Percentiles rank a stretch among this genome's conserved stretches.
Evolutionary conservation across 441 rosid genomes (phyloP).

Genomic region (Pelargonium citronellum): DNA sequence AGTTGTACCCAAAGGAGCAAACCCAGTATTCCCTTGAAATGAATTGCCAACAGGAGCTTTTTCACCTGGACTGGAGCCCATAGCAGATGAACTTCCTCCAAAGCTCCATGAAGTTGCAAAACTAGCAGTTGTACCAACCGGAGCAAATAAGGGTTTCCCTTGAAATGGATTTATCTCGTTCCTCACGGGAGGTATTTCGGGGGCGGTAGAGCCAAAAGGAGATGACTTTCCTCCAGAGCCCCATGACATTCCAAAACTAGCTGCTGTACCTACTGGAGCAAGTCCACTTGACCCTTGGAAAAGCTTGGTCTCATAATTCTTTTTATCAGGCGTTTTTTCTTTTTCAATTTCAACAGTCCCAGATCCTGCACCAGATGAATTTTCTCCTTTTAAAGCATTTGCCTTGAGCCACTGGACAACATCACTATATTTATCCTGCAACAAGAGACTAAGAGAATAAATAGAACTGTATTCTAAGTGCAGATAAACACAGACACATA

Average conservation of each 20-base stretch:
- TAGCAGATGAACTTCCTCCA: constrained; percentile 1
- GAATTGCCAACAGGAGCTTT: not conserved
- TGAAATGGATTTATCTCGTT: constrained; percentile 7
- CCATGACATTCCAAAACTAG: constrained; percentile 15
- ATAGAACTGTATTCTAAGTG: not conserved
- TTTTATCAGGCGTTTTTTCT: constrained; percentile 37
- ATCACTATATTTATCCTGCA: constrained; percentile 76
- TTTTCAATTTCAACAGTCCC: constrained; percentile 29
- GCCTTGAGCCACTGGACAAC: constrained; percentile 83
- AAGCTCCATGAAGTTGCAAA: constrained; percentile 3
- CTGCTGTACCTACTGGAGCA: constrained; percentile 29
- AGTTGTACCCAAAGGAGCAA: constrained; percentile 16
- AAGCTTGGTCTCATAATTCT: constrained; percentile 35
- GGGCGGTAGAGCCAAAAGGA: not conserved
- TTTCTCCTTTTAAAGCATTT: constrained; percentile 46
- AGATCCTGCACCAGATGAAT: constrained; percentile 33
- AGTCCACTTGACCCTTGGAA: constrained; percentile 35
- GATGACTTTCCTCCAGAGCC: not conserved
- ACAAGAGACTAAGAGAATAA: not conserved
- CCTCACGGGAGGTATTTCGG: not conserved
- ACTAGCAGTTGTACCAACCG: constrained; percentile 3
- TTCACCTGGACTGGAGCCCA: not conserved
- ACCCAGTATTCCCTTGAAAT: constrained; percentile 10
- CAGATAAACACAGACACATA: not conserved
- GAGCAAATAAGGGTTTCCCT: constrained; percentile 6